These are phyloP conservation scores for Yamadazyma sp. DNA, from an alignment of 1,139 yeast species.

Conservation along the genomic window DNA sequence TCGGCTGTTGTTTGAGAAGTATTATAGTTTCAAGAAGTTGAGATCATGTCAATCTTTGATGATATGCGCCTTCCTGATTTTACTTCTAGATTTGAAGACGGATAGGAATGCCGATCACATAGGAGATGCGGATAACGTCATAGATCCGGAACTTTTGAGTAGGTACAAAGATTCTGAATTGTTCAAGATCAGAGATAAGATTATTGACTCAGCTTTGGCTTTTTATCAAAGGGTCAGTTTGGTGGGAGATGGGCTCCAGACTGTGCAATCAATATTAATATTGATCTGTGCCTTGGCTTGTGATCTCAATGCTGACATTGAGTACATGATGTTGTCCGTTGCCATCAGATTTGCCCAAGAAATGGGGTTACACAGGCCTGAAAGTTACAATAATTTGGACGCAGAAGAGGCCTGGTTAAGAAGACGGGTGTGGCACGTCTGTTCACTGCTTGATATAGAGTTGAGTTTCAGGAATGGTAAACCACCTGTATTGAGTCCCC, in stretches of 20 bases:
- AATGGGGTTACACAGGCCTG: constrained; percentile 64
- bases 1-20: constrained; percentile 21
- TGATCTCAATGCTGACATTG: constrained; percentile 38
- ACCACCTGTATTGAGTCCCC: constrained; percentile 53
- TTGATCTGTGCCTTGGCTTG: constrained; percentile 45
- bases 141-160: constrained; percentile 1
- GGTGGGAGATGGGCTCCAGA: constrained; percentile 49
- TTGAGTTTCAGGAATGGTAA: constrained; percentile 57
- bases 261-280: constrained; percentile 50
- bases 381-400: constrained; percentile 40
- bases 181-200: constrained; percentile 19
- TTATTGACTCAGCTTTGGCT: constrained; percentile 36
- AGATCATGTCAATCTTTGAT: constrained; percentile 12
- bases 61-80: constrained; percentile 7
- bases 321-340: constrained; percentile 46
- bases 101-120: not conserved
- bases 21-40: constrained; percentile 16
- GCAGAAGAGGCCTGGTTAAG: constrained; percentile 37
- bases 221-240: constrained; percentile 50
- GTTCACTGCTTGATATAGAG: constrained; percentile 55
- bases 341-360: constrained; percentile 63
- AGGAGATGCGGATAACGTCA: constrained; percentile 17
- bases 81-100: constrained; percentile 7
- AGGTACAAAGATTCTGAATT: constrained; percentile 13
- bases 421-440: constrained; percentile 53